Base-by-base conservation (phyloP, 2,329 filamentous ascomycete genomes). In the Fusarium kyushuense region DNA sequence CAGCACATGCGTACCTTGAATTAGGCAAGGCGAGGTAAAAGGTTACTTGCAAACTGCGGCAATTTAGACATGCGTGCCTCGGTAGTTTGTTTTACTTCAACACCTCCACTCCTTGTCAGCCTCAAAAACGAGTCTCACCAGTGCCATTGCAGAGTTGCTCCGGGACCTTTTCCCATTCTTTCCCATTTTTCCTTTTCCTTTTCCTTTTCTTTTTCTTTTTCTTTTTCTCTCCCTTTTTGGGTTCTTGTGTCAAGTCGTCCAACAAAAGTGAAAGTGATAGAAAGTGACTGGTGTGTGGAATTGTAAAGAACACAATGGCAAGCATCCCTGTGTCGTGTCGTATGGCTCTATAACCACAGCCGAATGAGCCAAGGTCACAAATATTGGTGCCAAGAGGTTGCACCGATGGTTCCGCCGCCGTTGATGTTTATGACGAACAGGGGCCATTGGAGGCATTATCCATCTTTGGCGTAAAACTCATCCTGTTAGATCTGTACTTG, bases 371-470 rank as follows among this genome's bases (percentile, higher is more conserved):
- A 49, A 43, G 51, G 47, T 54, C 35, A 41, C 49, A 36, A 49
- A 61, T 41, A 45, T 36, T 47, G 47, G 27, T 53, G 65, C 65
- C 60, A 65, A 62, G 65, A 67, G 32, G 65, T 68, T 67, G 60
- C 65, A 53, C 60, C 65, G 33, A 68, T 65, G 46, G 46, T 47
- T 56, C 65, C 46, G 51, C 46, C 54, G 32, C 49, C 29, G 60
- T 68, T 61, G 27, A 65, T 60, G 54, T 48, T 60, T 59, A 40
- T 27, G 35, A 47, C 48, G n/a, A n/a, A 42, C 65, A 65, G 43
- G 61, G 54, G 40, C 48, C 21, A 38, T 68, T 43, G 32, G n/a
- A 25, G 29, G 30, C 46, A 52, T 53, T 19, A 65, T 56, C 29
- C 41, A 69, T 68, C 21, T 48, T 27, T 33, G 17, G 23, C 25